Percentiles rank a stretch among this genome's conserved stretches.
These are phyloP conservation scores for Axilococcus clingmanii DNA, from an alignment of 139 green algal genomes.

Conservation along the genomic window DNA sequence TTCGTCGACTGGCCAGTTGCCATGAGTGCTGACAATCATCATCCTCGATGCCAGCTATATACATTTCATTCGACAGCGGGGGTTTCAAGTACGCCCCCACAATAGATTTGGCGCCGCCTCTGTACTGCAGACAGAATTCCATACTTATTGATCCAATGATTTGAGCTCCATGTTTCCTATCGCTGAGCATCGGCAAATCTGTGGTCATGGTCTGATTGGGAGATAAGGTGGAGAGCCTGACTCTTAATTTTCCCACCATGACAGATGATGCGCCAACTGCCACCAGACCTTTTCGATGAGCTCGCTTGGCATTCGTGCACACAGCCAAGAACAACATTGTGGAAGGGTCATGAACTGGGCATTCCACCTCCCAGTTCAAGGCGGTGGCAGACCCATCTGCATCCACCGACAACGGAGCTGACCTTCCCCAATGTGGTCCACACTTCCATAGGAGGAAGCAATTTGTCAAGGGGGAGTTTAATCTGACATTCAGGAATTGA, in stretches of 20 bases:
- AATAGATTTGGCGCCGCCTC: neutral
- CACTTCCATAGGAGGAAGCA: conserved; percentile 23
- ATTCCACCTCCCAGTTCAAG: neutral
- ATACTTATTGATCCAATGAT: neutral
- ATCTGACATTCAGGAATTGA: neutral
- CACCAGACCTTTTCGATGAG: neutral
- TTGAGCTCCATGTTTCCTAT: neutral
- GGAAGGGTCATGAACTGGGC: neutral
- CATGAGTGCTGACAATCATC: too few relatives aligned
- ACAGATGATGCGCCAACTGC: neutral
- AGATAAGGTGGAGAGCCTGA: neutral
- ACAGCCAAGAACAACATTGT: neutral
- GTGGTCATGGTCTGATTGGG: neutral
- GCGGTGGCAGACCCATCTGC: neutral
- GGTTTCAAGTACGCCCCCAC: neutral
- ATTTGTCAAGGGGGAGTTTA: neutral
- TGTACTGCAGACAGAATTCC: neutral
- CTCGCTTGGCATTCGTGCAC: neutral
- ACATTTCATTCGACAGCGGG: neutral
- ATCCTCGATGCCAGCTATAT: neutral
- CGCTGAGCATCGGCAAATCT: neutral
- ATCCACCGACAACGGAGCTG: neutral
- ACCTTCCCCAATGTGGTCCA: conserved; percentile 21
- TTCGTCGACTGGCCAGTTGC: too few relatives aligned
- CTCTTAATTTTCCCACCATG: conserved; percentile 1